Conservation (phyloP, 768 basidiomycete species). For the Gautieria morchelliformis region DNA sequence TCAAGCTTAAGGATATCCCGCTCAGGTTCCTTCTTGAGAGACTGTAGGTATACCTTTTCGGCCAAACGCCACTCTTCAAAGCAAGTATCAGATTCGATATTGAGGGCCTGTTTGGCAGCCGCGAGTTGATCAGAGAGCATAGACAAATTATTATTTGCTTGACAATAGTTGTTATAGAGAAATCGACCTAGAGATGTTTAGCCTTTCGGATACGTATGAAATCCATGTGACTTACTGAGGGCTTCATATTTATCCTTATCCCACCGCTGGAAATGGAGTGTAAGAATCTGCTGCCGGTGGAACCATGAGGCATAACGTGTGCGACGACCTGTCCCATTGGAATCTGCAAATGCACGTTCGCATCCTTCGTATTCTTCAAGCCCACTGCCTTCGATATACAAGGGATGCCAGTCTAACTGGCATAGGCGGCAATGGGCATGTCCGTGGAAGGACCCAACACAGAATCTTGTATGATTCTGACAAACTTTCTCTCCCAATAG, state of each 20-base stretch:
- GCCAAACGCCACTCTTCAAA: neutral
- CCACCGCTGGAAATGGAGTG: constrained; percentile 16
- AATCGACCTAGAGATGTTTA: neutral
- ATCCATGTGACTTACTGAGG: constrained; percentile 12
- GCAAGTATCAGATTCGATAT: neutral
- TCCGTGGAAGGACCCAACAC: constrained; percentile 22
- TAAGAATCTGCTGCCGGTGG: constrained; percentile 20
- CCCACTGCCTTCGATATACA: constrained; percentile 17
- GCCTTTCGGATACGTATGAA: neutral
- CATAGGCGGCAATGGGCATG: constrained; percentile 21
- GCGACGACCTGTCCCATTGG: constrained; percentile 16
- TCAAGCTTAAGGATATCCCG: neutral
- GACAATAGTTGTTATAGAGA: neutral
- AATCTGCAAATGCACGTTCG: constrained; percentile 20
- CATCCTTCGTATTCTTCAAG: constrained; percentile 20
- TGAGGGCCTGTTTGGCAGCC: neutral
- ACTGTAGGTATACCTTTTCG: neutral
- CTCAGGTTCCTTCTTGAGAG: neutral
- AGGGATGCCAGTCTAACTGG: constrained; percentile 21
- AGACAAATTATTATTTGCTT: neutral
- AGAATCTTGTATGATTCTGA: constrained; percentile 4
- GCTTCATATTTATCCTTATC: constrained; percentile 15
- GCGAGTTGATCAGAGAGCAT: neutral
- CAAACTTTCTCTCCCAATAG: constrained; percentile 1
- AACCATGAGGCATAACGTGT: constrained; percentile 16